Evolutionary conservation across 169 alveolate genomes (phyloP).

Genomic region (Cryptosporidium bovis): DNA sequence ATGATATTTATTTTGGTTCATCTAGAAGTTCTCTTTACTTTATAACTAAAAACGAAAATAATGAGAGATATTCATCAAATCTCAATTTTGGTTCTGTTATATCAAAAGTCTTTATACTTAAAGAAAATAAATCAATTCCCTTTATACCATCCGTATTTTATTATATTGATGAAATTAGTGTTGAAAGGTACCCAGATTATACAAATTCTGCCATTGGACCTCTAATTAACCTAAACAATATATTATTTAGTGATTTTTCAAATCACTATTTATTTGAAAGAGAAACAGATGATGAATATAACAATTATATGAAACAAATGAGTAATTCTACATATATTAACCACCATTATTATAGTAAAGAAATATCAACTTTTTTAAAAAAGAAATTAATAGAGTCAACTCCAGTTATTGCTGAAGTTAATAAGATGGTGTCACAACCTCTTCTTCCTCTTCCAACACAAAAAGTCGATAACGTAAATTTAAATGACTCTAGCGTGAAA

Average conservation of each 20-base stretch:
- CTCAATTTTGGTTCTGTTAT: slow-evolving; percentile 18
- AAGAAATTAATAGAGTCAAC: slow-evolving; percentile 13
- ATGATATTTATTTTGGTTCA: slow-evolving; percentile 35
- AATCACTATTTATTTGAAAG: too few relatives aligned
- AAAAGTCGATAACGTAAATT: background rate
- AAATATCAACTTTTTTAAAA: slow-evolving; percentile 7
- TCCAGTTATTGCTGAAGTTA: slow-evolving; percentile 3
- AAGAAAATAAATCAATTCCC: slow-evolving; percentile 31
- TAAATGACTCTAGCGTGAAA: background rate
- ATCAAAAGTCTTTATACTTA: slow-evolving; percentile 46
- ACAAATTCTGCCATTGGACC: slow-evolving; percentile 70
- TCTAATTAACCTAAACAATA: slow-evolving; percentile 23
- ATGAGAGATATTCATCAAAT: background rate
- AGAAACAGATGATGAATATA: background rate
- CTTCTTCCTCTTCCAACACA: slow-evolving; percentile 43
- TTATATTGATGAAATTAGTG: slow-evolving; percentile 33
- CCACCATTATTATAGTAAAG: background rate
- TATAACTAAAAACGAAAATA: background rate
- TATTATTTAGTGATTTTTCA: slow-evolving; percentile 29
- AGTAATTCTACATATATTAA: too few relatives aligned
- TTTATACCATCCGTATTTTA: slow-evolving; percentile 43
- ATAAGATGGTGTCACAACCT: slow-evolving; percentile 11
- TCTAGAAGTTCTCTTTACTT: slow-evolving; percentile 51
- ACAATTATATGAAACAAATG: too few relatives aligned
- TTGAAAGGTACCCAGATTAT: slow-evolving; percentile 7